Conservation (phyloP, 2,329 filamentous ascomycete species). For the Fusarium longipes region DNA sequence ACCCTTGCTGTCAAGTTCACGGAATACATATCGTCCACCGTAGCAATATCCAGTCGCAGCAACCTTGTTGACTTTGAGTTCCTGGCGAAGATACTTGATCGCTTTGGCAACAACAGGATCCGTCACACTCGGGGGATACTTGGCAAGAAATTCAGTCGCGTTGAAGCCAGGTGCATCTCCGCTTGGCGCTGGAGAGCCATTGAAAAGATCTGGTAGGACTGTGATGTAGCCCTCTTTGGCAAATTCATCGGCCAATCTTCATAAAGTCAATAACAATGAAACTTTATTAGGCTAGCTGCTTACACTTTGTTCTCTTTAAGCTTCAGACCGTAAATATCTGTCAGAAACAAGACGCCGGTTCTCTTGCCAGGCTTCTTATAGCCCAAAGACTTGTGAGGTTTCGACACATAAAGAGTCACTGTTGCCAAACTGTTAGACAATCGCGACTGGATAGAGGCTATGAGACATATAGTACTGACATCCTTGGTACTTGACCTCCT, state of each 20-base stretch:
- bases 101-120: conserved; percentile 30
- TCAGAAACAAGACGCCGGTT: conserved; percentile 27
- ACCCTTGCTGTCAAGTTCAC: conserved; percentile 62
- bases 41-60: conserved; percentile 70
- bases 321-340: conserved; percentile 27
- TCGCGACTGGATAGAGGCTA: accelerated
- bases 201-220: conserved; percentile 21
- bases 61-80: conserved; percentile 59
- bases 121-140: conserved; percentile 10
- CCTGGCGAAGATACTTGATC: conserved; percentile 25
- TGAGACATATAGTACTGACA: background rate
- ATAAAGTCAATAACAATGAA: accelerated
- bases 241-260: conserved; percentile 26
- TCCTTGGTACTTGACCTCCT: conserved; percentile 13
- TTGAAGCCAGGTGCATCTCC: conserved; percentile 5
- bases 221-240: conserved; percentile 28
- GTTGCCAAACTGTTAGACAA: background rate
- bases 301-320: conserved; percentile 19
- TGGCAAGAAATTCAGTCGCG: conserved; percentile 14
- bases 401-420: conserved; percentile 26
- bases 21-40: conserved; percentile 66
- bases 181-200: conserved; percentile 6
- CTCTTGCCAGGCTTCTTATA: conserved; percentile 1
- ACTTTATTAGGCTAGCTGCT: accelerated
- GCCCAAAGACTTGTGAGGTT: conserved; percentile 2